These are phyloP conservation scores for Penicillium sp. DNA, from an alignment of 2,329 filamentous ascomycete species.

Conservation along the genomic window DNA sequence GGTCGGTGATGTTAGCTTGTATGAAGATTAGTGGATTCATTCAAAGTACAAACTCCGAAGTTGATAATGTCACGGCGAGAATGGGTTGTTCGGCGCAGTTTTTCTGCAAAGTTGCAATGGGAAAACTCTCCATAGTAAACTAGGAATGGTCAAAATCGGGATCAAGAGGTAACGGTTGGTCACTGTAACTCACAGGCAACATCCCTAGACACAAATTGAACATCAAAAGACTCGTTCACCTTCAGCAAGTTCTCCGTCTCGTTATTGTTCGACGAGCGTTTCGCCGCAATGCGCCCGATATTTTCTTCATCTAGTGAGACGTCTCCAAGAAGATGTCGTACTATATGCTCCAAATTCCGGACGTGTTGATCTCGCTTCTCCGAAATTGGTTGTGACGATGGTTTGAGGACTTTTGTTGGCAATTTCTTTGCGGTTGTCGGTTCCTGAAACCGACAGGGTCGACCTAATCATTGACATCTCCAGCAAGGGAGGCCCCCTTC, in stretches of 20 bases:
- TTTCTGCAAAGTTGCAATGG: conserved; percentile 51
- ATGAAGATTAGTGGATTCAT: background rate
- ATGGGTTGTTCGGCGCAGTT: conserved; percentile 47
- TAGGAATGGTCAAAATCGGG: conserved; percentile 14
- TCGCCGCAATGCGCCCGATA: conserved; percentile 17
- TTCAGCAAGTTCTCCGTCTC: conserved; percentile 15
- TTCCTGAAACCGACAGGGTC: conserved; percentile 55
- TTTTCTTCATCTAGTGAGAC: conserved; percentile 23
- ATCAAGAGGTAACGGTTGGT: background rate
- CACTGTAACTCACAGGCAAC: conserved; percentile 15
- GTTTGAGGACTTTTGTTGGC: conserved; percentile 31
- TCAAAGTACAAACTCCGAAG: conserved; percentile 30
- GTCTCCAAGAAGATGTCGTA: conserved; percentile 25
- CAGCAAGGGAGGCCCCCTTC: conserved; percentile 61
- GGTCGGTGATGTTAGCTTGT: background rate
- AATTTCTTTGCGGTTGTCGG: conserved; percentile 39
- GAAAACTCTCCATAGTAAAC: conserved; percentile 53
- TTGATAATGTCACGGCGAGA: conserved; percentile 40
- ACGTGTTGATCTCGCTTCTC: conserved; percentile 2
- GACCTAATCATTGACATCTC: conserved; percentile 57
- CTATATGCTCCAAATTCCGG: conserved; percentile 22
- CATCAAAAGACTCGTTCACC: conserved; percentile 26
- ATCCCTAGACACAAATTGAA: conserved; percentile 15
- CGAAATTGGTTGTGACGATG: background rate
- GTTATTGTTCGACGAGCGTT: conserved; percentile 9